Evolutionary conservation across 1,284 basidiomycete species (phyloP).

Genomic region (Cutaneotrichosporon arboriforme): DNA sequence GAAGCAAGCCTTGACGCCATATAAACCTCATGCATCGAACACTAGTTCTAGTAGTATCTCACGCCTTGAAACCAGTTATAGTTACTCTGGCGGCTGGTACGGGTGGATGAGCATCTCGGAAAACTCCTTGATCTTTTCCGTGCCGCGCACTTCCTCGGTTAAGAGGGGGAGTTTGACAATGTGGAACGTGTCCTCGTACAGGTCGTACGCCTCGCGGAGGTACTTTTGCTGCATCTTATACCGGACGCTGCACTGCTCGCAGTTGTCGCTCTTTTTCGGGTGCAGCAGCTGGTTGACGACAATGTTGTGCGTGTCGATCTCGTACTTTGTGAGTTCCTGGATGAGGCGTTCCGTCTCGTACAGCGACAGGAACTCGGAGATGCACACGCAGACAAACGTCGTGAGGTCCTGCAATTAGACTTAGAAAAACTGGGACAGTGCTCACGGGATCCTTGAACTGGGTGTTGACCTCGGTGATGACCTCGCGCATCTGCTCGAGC

Average conservation of each 20-base stretch:
- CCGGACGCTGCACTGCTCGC: slow-evolving; percentile 89
- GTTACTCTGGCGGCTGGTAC: slow-evolving; percentile 23
- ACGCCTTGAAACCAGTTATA: too few species aligned
- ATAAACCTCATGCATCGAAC: background rate
- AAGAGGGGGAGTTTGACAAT: slow-evolving; percentile 86
- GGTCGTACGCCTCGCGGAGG: slow-evolving; percentile 84
- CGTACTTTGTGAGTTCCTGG: slow-evolving; percentile 91
- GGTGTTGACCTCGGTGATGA: slow-evolving; percentile 97
- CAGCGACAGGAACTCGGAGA: slow-evolving; percentile 94
- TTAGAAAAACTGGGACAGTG: slow-evolving; percentile 20
- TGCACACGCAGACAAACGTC: slow-evolving; percentile 96
- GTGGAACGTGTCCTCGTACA: slow-evolving; percentile 96
- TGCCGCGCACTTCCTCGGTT: slow-evolving; percentile 94
- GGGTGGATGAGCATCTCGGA: slow-evolving; percentile 51
- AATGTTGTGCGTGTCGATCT: slow-evolving; percentile 98
- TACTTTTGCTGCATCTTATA: slow-evolving; percentile 99
- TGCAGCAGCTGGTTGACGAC: slow-evolving; percentile 96
- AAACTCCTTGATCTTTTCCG: slow-evolving; percentile 85
- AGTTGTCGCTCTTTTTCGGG: slow-evolving; percentile 84
- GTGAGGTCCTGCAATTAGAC: slow-evolving; percentile 72
- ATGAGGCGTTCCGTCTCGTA: slow-evolving; percentile 98
- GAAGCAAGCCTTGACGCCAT: background rate
- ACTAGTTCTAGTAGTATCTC: background rate
- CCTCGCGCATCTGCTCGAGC: slow-evolving; percentile 90
- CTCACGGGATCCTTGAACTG: slow-evolving; percentile 97